Percentiles rank a stretch among this genome's conserved stretches.
Evolutionary conservation across 768 basidiomycete species (phyloP).

Genomic region (Rhodosporidiobolus sp.): DNA sequence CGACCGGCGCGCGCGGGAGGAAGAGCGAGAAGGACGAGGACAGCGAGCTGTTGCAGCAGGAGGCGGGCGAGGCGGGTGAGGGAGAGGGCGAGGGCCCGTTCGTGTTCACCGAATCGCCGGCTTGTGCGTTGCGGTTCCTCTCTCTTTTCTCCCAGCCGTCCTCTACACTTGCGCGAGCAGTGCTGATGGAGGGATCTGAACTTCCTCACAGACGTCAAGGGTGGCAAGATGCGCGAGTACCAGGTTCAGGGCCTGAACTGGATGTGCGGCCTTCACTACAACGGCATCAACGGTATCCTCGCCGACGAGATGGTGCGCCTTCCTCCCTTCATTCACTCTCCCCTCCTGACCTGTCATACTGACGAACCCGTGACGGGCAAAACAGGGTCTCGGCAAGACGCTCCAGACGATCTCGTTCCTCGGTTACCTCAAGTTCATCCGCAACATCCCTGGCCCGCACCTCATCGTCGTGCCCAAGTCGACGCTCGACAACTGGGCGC

Average conservation of each 20-base stretch:
- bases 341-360: not conserved
- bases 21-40: slow-evolving; percentile 99
- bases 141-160: not conserved
- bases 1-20: slow-evolving; percentile 74
- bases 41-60: slow-evolving; percentile 80
- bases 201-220: slow-evolving; percentile 67
- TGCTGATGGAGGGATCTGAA: not conserved
- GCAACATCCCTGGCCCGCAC: slow-evolving; percentile 73
- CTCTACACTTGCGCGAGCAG: too few relatives aligned
- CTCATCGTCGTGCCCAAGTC: slow-evolving; percentile 98
- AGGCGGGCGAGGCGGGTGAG: slow-evolving; percentile 55
- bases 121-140: slow-evolving; percentile 59
- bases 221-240: slow-evolving; percentile 80
- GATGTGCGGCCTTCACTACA: slow-evolving; percentile 95
- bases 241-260: slow-evolving; percentile 95
- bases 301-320: slow-evolving; percentile 83
- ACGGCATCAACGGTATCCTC: slow-evolving; percentile 92
- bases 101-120: slow-evolving; percentile 90
- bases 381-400: slow-evolving; percentile 92
- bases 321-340: slow-evolving; percentile 1
- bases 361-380: not conserved
- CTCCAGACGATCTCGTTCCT: slow-evolving; percentile 97
- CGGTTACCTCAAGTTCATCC: slow-evolving; percentile 84
- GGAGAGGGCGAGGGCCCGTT: slow-evolving; percentile 84
- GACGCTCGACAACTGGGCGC: slow-evolving; percentile 92